Conservation (phyloP, 371 early-diverging fungal species). For the Lichtheimia ramosa region DNA sequence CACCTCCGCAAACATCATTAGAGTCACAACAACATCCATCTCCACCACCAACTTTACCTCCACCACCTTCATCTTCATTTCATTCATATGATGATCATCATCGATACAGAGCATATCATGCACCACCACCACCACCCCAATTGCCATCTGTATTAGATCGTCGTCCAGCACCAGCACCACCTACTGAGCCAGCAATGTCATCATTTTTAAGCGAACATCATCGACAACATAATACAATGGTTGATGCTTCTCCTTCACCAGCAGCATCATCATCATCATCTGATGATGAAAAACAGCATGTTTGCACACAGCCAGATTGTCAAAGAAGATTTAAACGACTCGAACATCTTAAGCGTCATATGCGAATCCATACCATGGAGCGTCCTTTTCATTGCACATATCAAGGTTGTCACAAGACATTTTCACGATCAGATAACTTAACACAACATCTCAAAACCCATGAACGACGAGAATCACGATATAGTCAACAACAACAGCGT, state of each 20-base stretch:
- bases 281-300: conserved; percentile 44
- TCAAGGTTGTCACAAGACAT: conserved; percentile 73
- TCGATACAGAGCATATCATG: neutral
- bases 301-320: conserved; percentile 57
- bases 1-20: conserved; percentile 1
- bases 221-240: neutral
- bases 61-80: conserved; percentile 1
- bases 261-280: conserved; percentile 16
- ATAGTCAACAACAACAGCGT: neutral
- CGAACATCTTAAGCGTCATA: conserved; percentile 89
- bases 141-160: neutral
- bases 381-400: conserved; percentile 75
- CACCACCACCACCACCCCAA: conserved; percentile 13
- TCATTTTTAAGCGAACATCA: conserved; percentile 2
- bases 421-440: conserved; percentile 79
- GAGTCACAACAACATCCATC: neutral
- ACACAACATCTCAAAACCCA: conserved; percentile 65
- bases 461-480: conserved; percentile 34
- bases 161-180: neutral
- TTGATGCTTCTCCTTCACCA: neutral
- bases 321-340: conserved; percentile 71
- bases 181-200: neutral
- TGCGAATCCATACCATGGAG: conserved; percentile 84
- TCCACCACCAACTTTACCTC: neutral
- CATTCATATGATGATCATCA: neutral